Percentiles rank a stretch among this genome's conserved stretches.
Evolutionary conservation across 768 basidiomycete genomes (phyloP).

Genomic region (Russula olivacea): DNA sequence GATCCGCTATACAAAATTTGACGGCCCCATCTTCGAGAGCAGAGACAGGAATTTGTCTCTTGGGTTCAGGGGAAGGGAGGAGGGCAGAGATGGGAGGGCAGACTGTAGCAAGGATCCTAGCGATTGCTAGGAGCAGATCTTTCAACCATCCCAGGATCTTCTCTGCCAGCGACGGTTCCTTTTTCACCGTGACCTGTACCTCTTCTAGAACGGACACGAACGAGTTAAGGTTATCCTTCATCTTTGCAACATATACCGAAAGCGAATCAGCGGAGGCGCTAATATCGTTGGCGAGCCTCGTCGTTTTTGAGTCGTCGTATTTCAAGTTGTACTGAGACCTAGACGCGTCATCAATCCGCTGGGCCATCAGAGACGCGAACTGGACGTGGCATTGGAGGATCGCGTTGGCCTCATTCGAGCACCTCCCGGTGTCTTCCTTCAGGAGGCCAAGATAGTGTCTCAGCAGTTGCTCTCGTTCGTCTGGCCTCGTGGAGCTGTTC

Average conservation of each 20-base stretch:
- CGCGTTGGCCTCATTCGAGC: slow-evolving; percentile 9
- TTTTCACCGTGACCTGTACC: neutral
- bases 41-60: neutral
- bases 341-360: slow-evolving; percentile 11
- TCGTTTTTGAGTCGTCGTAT: slow-evolving; percentile 10
- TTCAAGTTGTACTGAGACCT: slow-evolving; percentile 11
- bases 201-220: slow-evolving; percentile 15
- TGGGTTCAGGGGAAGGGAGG: too few species aligned
- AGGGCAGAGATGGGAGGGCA: neutral
- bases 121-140: slow-evolving; percentile 8
- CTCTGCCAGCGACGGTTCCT: neutral
- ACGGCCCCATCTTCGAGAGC: slow-evolving; percentile 8
- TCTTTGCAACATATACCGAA: neutral
- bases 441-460: neutral
- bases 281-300: slow-evolving; percentile 13
- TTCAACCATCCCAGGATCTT: slow-evolving; percentile 14
- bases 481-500: neutral
- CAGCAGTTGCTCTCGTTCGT: neutral
- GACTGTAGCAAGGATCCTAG: neutral
- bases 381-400: slow-evolving; percentile 12
- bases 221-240: neutral
- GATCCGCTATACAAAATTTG: neutral
- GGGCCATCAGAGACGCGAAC: slow-evolving; percentile 13
- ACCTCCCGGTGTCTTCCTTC: slow-evolving; percentile 3
- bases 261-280: neutral